phyloP scores from a whole-genome alignment of 805 yeast genomes.

The Hanseniaspora vineae region DNA sequence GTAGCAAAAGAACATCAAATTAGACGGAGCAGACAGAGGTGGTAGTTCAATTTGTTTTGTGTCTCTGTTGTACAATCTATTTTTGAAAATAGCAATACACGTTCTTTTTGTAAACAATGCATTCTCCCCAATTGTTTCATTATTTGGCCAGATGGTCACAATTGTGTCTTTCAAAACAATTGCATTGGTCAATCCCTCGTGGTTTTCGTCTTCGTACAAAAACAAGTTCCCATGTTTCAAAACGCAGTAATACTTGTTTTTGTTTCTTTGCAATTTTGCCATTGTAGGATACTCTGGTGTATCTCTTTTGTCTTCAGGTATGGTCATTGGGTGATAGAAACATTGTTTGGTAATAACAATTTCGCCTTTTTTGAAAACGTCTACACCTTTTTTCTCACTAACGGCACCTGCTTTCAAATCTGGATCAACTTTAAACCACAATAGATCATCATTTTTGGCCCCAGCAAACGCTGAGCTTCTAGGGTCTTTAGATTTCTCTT shows the following conservation, averaged over 20 bases:
- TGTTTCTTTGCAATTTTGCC: constrained; percentile 25
- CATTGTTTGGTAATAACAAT: constrained; percentile 72
- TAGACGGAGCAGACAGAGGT: not conserved
- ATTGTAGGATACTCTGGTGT: constrained; percentile 2
- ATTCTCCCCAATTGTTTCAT: constrained; percentile 37
- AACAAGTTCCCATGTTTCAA: constrained; percentile 81
- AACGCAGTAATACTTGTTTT: constrained; percentile 53
- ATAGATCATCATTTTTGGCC: constrained; percentile 13
- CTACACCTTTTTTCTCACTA: constrained; percentile 54
- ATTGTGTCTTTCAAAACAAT: constrained; percentile 60
- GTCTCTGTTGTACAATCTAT: constrained; percentile 19
- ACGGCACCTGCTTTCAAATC: constrained; percentile 46
- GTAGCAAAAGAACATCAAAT: constrained; percentile 41
- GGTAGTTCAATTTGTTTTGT: constrained; percentile 1
- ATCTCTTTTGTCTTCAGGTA: constrained; percentile 6
- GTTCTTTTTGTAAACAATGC: constrained; percentile 69
- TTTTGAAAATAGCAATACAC: constrained; percentile 60
- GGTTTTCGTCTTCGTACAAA: constrained; percentile 45
- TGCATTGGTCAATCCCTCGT: constrained; percentile 41
- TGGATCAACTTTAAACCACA: constrained; percentile 20
- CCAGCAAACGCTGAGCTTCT: not conserved
- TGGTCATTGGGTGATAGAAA: constrained; percentile 31
- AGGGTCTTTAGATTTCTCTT: no score
- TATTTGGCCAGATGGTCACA: constrained; percentile 78
- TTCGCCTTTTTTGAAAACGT: constrained; percentile 63